Conservation (phyloP, 2,329 filamentous ascomycete species). For the Remersonia thermophila region DNA sequence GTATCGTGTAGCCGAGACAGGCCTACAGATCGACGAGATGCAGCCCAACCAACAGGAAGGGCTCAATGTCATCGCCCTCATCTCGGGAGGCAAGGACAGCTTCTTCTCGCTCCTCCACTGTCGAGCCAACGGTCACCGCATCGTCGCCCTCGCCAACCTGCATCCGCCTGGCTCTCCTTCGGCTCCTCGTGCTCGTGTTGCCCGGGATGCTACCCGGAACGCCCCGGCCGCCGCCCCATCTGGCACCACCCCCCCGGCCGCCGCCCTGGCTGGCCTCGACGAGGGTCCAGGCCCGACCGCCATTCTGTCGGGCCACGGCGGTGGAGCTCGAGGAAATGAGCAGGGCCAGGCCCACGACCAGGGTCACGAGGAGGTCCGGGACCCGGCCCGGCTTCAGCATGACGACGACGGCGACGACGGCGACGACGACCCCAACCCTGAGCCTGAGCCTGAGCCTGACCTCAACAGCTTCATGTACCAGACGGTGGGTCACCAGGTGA, state of each 20-base stretch:
- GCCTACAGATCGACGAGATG: slow-evolving; percentile 3
- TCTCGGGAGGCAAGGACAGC: slow-evolving; percentile 96
- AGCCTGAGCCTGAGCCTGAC: too few species aligned
- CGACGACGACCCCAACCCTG: slow-evolving; percentile 24
- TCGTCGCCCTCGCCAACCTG: slow-evolving; percentile 84
- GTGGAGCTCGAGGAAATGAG: slow-evolving; percentile 16
- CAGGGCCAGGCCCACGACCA: slow-evolving; percentile 22
- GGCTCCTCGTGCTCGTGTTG: too few species aligned
- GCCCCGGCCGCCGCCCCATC: slow-evolving; percentile 4
- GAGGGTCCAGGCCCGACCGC: slow-evolving; percentile 2
- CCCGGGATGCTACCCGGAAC: neutral
- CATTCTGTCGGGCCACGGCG: slow-evolving; percentile 5
- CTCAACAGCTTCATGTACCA: slow-evolving; percentile 99
- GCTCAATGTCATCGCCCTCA: slow-evolving; percentile 74
- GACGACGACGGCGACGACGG: too few species aligned
- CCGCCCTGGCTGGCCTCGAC: slow-evolving; percentile 1
- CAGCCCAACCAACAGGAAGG: slow-evolving; percentile 21
- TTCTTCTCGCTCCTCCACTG: slow-evolving; percentile 90
- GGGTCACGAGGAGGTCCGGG: too few species aligned
- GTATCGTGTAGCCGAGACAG: too few species aligned
- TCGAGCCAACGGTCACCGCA: slow-evolving; percentile 66
- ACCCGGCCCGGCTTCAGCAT: too few species aligned
- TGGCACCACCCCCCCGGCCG: neutral
- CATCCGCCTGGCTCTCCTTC: slow-evolving; percentile 37
- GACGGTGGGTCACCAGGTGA: slow-evolving; percentile 79